A percentile compares a stretch with the other conserved stretches of the same genome.
phyloP scores from a whole-genome alignment of 139 green algal species.

The Auxenochlorella pyrenoidosa region DNA sequence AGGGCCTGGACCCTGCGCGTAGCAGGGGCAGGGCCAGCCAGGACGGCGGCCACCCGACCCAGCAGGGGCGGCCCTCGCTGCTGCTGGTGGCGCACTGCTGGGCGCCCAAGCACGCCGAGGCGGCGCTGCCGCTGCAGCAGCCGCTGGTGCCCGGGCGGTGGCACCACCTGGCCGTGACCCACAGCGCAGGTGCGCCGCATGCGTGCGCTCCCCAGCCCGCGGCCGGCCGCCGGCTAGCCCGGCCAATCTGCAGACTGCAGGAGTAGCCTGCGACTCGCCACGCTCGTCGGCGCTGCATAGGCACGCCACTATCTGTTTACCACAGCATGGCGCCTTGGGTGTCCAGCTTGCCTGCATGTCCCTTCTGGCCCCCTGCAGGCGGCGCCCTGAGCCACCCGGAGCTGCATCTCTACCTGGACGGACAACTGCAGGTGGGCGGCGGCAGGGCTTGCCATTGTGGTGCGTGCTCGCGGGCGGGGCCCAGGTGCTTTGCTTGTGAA shows the following conservation, averaged over 20 bases:
- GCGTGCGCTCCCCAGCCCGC: too few species aligned
- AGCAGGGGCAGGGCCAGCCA: neutral
- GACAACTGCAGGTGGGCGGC: slow-evolving; percentile 26
- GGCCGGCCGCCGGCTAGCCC: too few species aligned
- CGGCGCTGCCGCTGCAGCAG: slow-evolving; percentile 22
- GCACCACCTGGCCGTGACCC: slow-evolving; percentile 54
- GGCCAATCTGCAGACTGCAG: too few species aligned
- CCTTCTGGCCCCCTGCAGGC: neutral
- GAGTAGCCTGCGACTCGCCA: too few species aligned
- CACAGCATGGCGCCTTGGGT: neutral
- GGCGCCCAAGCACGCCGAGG: slow-evolving; percentile 37
- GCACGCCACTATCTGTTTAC: too few species aligned
- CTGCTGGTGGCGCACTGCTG: slow-evolving; percentile 34
- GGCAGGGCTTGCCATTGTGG: neutral
- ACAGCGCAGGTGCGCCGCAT: slow-evolving; percentile 37
- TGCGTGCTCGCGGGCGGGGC: too few species aligned
- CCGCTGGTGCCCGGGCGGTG: slow-evolving; percentile 41
- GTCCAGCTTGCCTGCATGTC: neutral
- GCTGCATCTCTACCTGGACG: slow-evolving; percentile 50
- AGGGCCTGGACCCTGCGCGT: neutral
- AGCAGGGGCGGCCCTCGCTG: neutral
- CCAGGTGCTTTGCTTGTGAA: too few species aligned
- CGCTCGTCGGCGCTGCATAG: too few species aligned
- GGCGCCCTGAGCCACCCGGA: slow-evolving; percentile 37
- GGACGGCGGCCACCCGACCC: too few species aligned